Percentiles rank a stretch among this genome's conserved stretches.
phyloP scores from a whole-genome alignment of 306 rosid genomes.

The Sphenostylis stenocarpa region DNA sequence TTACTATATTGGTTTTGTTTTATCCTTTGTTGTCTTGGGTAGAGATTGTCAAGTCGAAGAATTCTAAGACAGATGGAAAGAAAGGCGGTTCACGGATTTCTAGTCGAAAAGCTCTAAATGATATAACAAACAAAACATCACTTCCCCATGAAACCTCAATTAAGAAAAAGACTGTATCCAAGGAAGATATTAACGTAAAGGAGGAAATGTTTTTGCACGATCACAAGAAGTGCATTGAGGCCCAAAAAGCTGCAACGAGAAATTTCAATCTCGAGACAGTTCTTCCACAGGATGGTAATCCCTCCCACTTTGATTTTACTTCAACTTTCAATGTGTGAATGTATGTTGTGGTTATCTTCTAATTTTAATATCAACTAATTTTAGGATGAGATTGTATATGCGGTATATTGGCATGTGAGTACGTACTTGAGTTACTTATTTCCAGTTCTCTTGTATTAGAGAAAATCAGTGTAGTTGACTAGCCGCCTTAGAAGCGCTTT shows the following conservation, averaged over 20 bases:
- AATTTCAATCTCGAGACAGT: constrained; percentile 41
- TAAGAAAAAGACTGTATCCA: constrained; percentile 38
- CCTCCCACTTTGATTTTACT: not conserved
- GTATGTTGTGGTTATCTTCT: not conserved
- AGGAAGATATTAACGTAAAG: constrained; percentile 49
- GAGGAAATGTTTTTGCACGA: constrained; percentile 62
- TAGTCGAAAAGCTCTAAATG: constrained; percentile 58
- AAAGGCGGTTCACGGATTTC: constrained; percentile 34
- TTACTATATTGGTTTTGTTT: constrained; percentile 21
- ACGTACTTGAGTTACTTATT: not conserved
- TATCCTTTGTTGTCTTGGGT: not conserved
- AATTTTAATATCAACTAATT: not conserved
- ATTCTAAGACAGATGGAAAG: constrained; percentile 37
- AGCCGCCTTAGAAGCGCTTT: no score
- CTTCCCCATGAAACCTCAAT: constrained; percentile 30
- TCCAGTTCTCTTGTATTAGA: not conserved
- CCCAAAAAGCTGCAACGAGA: constrained; percentile 28
- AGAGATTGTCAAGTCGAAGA: constrained; percentile 42
- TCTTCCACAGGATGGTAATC: constrained; percentile 48
- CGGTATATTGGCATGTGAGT: not conserved
- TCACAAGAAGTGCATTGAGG: constrained; percentile 53
- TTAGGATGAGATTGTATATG: constrained; percentile 1
- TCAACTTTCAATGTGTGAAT: not conserved
- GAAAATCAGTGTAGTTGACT: no score
- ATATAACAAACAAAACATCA: constrained; percentile 53